phyloP scores from a whole-genome alignment of 345 rosid species.

The Turnera subulata region DNA sequence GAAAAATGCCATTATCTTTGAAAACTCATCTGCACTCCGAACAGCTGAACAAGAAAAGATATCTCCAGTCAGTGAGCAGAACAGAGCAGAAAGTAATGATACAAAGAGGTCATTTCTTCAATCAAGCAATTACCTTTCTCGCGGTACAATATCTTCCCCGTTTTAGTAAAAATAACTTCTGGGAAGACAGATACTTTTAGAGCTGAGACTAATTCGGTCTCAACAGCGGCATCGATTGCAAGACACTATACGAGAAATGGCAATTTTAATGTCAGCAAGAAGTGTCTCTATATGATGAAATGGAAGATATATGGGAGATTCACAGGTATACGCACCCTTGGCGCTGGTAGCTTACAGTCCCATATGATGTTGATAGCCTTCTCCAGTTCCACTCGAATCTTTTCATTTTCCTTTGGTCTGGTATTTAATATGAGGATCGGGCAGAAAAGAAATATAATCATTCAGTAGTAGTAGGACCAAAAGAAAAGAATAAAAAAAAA shows the following conservation, averaged over 20 bases:
- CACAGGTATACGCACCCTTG: slow-evolving; percentile 50
- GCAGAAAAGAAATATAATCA: too few species aligned
- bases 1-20: slow-evolving; percentile 85
- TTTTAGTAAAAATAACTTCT: slow-evolving; percentile 75
- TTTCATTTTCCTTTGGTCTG: slow-evolving; percentile 81
- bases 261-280: slow-evolving; percentile 12
- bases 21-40: slow-evolving; percentile 66
- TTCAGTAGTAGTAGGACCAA: too few species aligned
- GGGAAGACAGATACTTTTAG: slow-evolving; percentile 64
- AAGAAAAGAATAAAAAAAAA: too few species aligned
- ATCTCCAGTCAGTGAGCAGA: slow-evolving; percentile 4
- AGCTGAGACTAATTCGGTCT: slow-evolving; percentile 63
- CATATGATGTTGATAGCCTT: slow-evolving; percentile 89
- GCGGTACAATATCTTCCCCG: slow-evolving; percentile 79
- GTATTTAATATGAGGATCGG: background rate
- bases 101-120: background rate
- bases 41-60: slow-evolving; percentile 34
- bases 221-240: slow-evolving; percentile 80
- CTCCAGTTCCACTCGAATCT: slow-evolving; percentile 52
- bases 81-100: background rate
- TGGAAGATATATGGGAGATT: slow-evolving; percentile 1
- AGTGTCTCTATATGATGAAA: background rate
- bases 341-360: slow-evolving; percentile 88
- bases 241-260: slow-evolving; percentile 53
- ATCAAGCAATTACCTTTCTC: slow-evolving; percentile 55